A percentile compares a stretch with the other conserved stretches of the same genome.
Conservation (phyloP, 2,329 filamentous ascomycete species). For the Pestalotiopsis sp. region DNA sequence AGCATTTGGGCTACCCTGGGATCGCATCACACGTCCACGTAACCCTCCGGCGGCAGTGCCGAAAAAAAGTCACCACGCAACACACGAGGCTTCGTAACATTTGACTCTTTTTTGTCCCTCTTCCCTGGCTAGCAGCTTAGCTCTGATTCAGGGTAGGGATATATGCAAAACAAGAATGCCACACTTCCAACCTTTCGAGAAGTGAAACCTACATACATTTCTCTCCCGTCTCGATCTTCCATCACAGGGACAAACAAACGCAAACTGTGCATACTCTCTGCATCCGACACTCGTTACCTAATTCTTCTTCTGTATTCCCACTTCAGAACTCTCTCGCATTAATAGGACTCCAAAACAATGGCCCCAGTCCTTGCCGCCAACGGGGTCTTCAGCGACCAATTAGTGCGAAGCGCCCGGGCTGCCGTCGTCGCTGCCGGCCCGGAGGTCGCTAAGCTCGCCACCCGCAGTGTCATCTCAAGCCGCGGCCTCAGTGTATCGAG, state of each 20-base stretch:
- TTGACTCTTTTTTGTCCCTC: too few relatives aligned
- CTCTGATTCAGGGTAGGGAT: background rate
- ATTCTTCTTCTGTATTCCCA: background rate
- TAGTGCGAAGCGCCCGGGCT: slow-evolving; percentile 25
- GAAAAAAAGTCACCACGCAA: background rate
- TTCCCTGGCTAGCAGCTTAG: background rate
- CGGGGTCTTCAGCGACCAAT: slow-evolving; percentile 21
- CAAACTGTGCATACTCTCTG: background rate
- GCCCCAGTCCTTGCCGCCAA: slow-evolving; percentile 23
- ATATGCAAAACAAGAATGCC: background rate
- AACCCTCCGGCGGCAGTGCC: slow-evolving; percentile 6
- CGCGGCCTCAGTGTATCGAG: slow-evolving; percentile 60
- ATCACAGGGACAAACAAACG: background rate
- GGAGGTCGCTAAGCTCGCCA: slow-evolving; percentile 23
- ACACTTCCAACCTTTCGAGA: background rate
- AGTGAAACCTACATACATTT: background rate
- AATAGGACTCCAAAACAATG: slow-evolving; percentile 17
- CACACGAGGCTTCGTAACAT: background rate
- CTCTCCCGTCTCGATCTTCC: background rate
- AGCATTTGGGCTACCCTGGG: background rate
- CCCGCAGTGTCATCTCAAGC: slow-evolving; percentile 36
- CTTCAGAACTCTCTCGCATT: background rate
- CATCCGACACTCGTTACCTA: slow-evolving; percentile 1
- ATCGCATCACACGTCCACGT: slow-evolving; percentile 10
- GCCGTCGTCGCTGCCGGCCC: slow-evolving; percentile 26